These are phyloP conservation scores for Colletotrichum sp. DNA, from an alignment of 2,329 filamentous ascomycete genomes.

Conservation along the genomic window DNA sequence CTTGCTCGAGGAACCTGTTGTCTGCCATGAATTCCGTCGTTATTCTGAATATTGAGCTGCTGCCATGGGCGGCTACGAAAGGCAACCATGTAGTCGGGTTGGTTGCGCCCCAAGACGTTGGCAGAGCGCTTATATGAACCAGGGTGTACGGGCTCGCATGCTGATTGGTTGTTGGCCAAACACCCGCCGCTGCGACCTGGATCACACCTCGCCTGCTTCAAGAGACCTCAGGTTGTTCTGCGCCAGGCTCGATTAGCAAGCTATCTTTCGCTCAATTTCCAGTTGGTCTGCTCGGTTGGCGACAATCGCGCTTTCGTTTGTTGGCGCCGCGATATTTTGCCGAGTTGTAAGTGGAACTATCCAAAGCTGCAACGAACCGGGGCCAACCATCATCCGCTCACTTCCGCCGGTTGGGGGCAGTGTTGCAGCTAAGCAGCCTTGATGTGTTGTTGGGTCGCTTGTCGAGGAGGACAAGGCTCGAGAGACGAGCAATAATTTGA, in stretches of 20 bases:
- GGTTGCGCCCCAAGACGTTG: neutral
- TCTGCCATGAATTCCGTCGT: neutral
- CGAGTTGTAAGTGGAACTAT: neutral
- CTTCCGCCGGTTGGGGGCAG: neutral
- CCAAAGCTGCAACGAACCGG: neutral
- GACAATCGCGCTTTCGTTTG: conserved; percentile 8
- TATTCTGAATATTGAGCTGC: neutral
- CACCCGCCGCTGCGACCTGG: conserved; percentile 19
- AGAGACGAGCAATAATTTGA: neutral
- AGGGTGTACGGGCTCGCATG: neutral
- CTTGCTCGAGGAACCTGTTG: neutral
- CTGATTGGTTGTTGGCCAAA: conserved; percentile 17
- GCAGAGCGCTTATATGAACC: conserved; percentile 16
- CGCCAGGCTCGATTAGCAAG: neutral
- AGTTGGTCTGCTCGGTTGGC: neutral
- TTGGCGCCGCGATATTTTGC: conserved; percentile 5
- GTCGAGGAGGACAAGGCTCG: neutral
- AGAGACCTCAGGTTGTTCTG: neutral
- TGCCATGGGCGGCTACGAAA: conserved; percentile 12
- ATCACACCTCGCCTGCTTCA: conserved; percentile 19
- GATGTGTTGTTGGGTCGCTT: neutral
- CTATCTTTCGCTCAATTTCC: neutral
- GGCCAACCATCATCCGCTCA: conserved; percentile 1
- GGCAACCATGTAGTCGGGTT: conserved; percentile 9
- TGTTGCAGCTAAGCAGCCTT: neutral